Base-by-base conservation (phyloP, 2,329 filamentous ascomycete genomes). In the Atkinsonella hypoxylon region DNA sequence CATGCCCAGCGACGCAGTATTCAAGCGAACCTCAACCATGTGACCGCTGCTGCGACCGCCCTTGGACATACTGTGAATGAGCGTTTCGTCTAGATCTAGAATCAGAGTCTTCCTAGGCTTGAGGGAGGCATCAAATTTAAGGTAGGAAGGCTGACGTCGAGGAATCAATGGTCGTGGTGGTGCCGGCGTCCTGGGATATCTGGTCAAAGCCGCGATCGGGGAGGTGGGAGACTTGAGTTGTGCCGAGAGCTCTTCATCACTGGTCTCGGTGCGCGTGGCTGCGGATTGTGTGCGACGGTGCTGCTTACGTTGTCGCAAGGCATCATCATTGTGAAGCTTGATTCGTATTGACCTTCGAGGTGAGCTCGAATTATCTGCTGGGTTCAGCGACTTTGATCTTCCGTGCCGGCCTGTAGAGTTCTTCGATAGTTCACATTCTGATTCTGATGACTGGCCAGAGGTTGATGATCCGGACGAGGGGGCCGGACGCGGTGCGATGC, bases 11-110 rank as follows among this genome's bases (percentile, higher is more conserved):
- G 81, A 70, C 54, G 81, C 82, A 52, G 83, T 83, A 64, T 86
- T 87, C 54, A 95, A 77, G 60, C 89, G 89, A 56, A 98, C 93
- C 70, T 98, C 93, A 48, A 98, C 90, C 93, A 98, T 98, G 69
- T 98, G 93, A 17, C 93, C 93, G 18, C 88, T 91, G 60, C 88
- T 91, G 53, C 91, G 81, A 49, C 91, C 90, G 31, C 93, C 93
- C 66, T 96, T 96, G 54, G 91, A 90, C 78, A 97, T 89, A 67
- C 89, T 96, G 74, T 98, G 93, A 58, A 98, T 98, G 58, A 98
- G 72, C 0, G 93, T 98, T 69, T 98, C 93, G 67, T 98, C 93
- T 17, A 98, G 79, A 65, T 98, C 93, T 48, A 98, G 76, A 56
- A 98, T 90, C 53, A 98, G 71, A 0, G 93, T 98, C 74, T 98